These are phyloP conservation scores for Panus rudis DNA, from an alignment of 768 basidiomycete genomes.

Conservation along the genomic window DNA sequence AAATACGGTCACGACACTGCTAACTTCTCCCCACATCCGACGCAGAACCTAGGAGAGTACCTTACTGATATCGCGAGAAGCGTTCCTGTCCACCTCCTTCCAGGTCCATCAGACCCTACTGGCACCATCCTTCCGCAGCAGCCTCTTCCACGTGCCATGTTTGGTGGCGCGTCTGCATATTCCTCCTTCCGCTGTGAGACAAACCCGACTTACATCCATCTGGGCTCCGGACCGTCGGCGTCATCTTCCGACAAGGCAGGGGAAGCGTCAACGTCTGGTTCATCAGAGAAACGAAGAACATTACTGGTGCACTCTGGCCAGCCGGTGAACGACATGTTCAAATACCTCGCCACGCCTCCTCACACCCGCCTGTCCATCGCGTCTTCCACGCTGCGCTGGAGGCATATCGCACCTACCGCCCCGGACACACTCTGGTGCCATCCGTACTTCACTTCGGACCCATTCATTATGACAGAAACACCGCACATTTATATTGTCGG, in stretches of 20 bases:
- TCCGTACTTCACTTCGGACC: slow-evolving; percentile 81
- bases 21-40: slow-evolving; percentile 71
- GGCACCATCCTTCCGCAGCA: slow-evolving; percentile 91
- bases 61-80: slow-evolving; percentile 70
- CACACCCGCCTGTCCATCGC: slow-evolving; percentile 70
- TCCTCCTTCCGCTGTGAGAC: slow-evolving; percentile 72
- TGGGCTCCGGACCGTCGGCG: slow-evolving; percentile 39
- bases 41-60: slow-evolving; percentile 56
- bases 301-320: slow-evolving; percentile 89
- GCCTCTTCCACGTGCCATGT: slow-evolving; percentile 86
- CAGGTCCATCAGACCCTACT: slow-evolving; percentile 84
- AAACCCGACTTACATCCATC: slow-evolving; percentile 81
- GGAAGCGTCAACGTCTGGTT: slow-evolving; percentile 8
- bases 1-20: slow-evolving; percentile 58
- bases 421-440: slow-evolving; percentile 99
- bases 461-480: slow-evolving; percentile 80
- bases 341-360: slow-evolving; percentile 73
- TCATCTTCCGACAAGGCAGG: slow-evolving; percentile 1
- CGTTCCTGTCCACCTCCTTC: slow-evolving; percentile 82
- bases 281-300: slow-evolving; percentile 33
- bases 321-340: slow-evolving; percentile 90
- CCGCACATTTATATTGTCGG: slow-evolving; percentile 93
- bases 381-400: slow-evolving; percentile 79
- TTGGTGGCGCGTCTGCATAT: slow-evolving; percentile 54
- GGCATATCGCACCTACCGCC: slow-evolving; percentile 97